Base-by-base conservation (phyloP, 768 basidiomycete species). In the Omphalotus guepiniiformis region DNA sequence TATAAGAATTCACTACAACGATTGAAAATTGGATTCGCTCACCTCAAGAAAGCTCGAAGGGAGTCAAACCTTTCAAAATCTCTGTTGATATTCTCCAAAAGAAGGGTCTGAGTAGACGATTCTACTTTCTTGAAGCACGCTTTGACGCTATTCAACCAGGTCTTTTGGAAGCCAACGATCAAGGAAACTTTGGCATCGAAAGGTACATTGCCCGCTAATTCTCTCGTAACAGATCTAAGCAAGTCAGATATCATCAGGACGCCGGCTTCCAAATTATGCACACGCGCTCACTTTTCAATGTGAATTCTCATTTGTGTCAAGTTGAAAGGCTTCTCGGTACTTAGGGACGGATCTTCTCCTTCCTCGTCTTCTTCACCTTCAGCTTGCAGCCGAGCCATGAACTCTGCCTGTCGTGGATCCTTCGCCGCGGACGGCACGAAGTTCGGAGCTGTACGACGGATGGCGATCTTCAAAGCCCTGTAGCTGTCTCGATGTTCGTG, bases 31-130 rank as follows among this genome's bases (percentile, higher is more conserved):
- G 28, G 37, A 2, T 22, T 9, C 16, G 63, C 67, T 9, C 47
- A 73, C 71, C 49, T 57, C 16, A 71, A 50, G 32, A 57, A 36
- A 2, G 47, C 39, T 39, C 64, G 56, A 2, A 74, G 59, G 5
- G 54, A 19, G 23, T 25, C 54, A 50, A 70, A 76, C 6, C 60
- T 59, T 4, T 63, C 65, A 44, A 76, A 76, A 47, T 70, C 62
- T 4, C 39, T 47, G 7, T 55, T 39, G 15, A 47, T 41, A 27
- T 22, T 55, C 47, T 19, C 58, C 51, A 5, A 25, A 2, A 56
- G 29, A 15, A 51, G 29, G 8, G 6, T 7, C 1, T 72, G 62
- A 0, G 60, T 57, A 11, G 55, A 50, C 18, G 27, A 11, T 40
- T 39, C 37, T 11, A 55, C 51, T 12, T 13, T 5, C 13, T 45